These are phyloP conservation scores for Metarhizium rileyi DNA, from an alignment of 2,329 filamentous ascomycete species.

Conservation along the genomic window DNA sequence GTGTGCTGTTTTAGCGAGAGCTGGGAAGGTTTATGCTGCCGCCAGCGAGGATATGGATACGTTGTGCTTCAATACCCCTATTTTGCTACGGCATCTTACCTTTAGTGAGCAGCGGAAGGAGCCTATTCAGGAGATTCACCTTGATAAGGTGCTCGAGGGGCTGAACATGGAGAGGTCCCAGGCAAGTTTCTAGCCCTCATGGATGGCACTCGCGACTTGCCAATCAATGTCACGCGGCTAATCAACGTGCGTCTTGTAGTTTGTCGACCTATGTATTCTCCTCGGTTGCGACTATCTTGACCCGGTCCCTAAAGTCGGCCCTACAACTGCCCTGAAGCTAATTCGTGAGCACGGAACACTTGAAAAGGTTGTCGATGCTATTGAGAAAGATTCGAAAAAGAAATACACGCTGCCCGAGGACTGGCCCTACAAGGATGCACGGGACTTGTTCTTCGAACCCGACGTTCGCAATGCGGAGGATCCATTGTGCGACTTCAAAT, in stretches of 20 bases:
- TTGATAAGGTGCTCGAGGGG: constrained; percentile 79
- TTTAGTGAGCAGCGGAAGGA: constrained; percentile 97
- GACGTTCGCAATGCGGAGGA: constrained; percentile 79
- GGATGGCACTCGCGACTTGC: neutral
- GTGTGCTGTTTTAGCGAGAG: constrained; percentile 79
- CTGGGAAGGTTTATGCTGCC: constrained; percentile 92
- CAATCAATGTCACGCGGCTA: neutral
- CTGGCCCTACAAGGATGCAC: constrained; percentile 90
- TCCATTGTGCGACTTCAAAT: constrained; percentile 91
- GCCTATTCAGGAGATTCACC: constrained; percentile 88
- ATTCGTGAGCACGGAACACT: constrained; percentile 86
- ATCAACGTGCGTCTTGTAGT: constrained; percentile 41
- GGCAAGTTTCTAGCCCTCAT: constrained; percentile 34
- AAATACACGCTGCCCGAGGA: constrained; percentile 88
- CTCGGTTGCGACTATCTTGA: constrained; percentile 97
- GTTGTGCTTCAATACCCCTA: constrained; percentile 85
- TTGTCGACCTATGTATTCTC: constrained; percentile 95
- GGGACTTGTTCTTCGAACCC: constrained; percentile 82
- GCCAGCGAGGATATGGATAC: constrained; percentile 99
- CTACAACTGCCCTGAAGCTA: constrained; percentile 82
- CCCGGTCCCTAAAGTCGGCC: constrained; percentile 88
- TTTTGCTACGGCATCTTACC: constrained; percentile 84
- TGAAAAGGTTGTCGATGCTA: constrained; percentile 75
- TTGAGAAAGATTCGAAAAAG: constrained; percentile 65
- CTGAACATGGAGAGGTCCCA: constrained; percentile 80